Conservation (phyloP, 2,329 filamentous ascomycete genomes). For the Rutstroemia sp. region DNA sequence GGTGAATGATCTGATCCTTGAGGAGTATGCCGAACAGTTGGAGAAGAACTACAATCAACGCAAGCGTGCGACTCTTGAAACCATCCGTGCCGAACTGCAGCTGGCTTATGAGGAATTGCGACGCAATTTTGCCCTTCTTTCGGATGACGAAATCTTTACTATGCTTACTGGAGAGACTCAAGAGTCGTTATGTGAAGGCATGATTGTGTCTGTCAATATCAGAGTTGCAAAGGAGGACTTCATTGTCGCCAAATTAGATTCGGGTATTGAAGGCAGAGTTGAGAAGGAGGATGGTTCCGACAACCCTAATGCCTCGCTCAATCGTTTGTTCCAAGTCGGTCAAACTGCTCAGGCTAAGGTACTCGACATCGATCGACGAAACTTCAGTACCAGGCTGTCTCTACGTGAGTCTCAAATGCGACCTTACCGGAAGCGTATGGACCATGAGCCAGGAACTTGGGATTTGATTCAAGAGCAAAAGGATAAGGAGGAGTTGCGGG, state of each 20-base stretch:
- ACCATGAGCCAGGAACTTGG: conserved; percentile 77
- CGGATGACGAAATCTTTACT: conserved; percentile 77
- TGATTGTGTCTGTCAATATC: conserved; percentile 87
- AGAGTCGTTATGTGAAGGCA: conserved; percentile 75
- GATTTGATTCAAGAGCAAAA: conserved; percentile 73
- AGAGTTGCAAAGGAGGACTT: conserved; percentile 87
- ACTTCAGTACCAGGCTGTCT: conserved; percentile 76
- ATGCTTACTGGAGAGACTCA: conserved; percentile 93
- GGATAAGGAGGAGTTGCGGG: conserved; percentile 75
- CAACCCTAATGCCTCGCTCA: conserved; percentile 57
- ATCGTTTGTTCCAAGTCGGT: conserved; percentile 66
- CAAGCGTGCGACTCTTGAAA: conserved; percentile 93
- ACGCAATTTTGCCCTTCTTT: conserved; percentile 65
- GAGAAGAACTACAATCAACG: conserved; percentile 88
- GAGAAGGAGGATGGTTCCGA: conserved; percentile 76
- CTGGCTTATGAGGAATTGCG: conserved; percentile 91
- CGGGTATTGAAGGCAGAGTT: conserved; percentile 84
- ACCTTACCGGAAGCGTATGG: conserved; percentile 61
- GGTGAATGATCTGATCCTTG: conserved; percentile 90
- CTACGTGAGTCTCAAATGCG: conserved; percentile 75
- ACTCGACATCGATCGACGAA: conserved; percentile 77
- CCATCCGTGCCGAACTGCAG: conserved; percentile 87
- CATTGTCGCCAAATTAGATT: conserved; percentile 88
- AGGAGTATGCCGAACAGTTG: conserved; percentile 94
- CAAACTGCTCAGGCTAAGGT: conserved; percentile 88